Conservation (phyloP, 108 stramenopile species). For the Cyclotella sp. region DNA sequence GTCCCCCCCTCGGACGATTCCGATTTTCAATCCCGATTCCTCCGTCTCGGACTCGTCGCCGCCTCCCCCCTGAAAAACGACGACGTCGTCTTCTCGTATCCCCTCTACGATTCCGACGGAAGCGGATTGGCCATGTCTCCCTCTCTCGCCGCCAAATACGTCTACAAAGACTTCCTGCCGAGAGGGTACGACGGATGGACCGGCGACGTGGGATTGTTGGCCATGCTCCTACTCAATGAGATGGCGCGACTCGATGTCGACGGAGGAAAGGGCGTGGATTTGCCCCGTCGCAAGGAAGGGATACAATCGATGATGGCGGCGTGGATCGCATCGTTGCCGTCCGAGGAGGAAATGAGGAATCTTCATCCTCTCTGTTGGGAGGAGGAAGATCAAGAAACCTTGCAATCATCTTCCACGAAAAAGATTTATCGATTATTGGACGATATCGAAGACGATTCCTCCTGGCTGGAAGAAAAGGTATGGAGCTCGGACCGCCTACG, state of each 20-base stretch:
- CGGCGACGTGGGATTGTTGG: conserved; percentile 80
- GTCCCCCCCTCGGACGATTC: conserved; percentile 7
- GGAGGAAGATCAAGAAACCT: conserved; percentile 79
- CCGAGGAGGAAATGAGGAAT: conserved; percentile 56
- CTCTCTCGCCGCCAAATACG: conserved; percentile 54
- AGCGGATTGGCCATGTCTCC: conserved; percentile 59
- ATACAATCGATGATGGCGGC: conserved; percentile 63
- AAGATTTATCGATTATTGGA: conserved; percentile 83
- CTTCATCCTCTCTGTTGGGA: conserved; percentile 80
- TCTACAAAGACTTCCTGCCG: conserved; percentile 61
- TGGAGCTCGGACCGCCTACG: conserved; percentile 60
- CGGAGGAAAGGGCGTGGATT: conserved; percentile 34
- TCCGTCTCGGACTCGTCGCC: conserved; percentile 75
- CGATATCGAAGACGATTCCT: conserved; percentile 85
- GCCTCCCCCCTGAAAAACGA: conserved; percentile 59
- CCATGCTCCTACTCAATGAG: conserved; percentile 78
- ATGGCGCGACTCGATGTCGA: conserved; percentile 53
- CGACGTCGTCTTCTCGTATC: conserved; percentile 58
- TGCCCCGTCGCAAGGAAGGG: conserved; percentile 46
- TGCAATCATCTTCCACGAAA: conserved; percentile 78
- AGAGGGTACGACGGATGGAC: conserved; percentile 87
- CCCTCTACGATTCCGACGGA: conserved; percentile 62
- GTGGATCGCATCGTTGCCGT: conserved; percentile 71
- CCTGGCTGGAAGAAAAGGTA: conserved; percentile 71
- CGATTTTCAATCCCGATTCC: conserved; percentile 1